phyloP scores from a whole-genome alignment of 257 asterid genomes.

The Forsythia viridissima region DNA sequence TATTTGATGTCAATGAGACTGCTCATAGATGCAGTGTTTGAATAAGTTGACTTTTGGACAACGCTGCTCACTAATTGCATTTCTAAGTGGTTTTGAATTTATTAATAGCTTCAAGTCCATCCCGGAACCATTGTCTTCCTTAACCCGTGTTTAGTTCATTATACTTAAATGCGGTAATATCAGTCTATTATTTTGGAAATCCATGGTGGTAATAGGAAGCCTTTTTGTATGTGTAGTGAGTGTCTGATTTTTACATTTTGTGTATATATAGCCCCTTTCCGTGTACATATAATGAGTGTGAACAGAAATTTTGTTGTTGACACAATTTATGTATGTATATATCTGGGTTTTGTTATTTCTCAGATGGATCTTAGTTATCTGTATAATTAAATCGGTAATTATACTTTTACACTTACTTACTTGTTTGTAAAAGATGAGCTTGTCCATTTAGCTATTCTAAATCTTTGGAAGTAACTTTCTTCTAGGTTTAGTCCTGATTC shows the following conservation, averaged over 20 bases:
- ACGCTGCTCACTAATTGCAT: neutral
- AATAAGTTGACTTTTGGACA: neutral
- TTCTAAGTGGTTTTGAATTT: neutral
- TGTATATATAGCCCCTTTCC: neutral
- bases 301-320: neutral
- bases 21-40: neutral
- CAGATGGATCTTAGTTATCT: conserved; percentile 12
- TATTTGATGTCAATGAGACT: neutral
- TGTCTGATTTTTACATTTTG: neutral
- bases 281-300: neutral
- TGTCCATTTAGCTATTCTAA: conserved; percentile 22
- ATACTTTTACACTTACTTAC: neutral
- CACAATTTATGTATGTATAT: neutral
- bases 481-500: conserved; percentile 89
- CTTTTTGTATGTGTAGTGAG: neutral
- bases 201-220: neutral
- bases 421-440: conserved; percentile 7
- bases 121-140: neutral
- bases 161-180: neutral
- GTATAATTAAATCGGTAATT: conserved; percentile 5
- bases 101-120: neutral
- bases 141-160: neutral
- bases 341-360: neutral
- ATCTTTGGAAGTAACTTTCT: conserved; percentile 9
- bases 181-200: neutral